Evolutionary conservation across 164 flowering plant species (phyloP).

Genomic region (Annona cherimola): DNA sequence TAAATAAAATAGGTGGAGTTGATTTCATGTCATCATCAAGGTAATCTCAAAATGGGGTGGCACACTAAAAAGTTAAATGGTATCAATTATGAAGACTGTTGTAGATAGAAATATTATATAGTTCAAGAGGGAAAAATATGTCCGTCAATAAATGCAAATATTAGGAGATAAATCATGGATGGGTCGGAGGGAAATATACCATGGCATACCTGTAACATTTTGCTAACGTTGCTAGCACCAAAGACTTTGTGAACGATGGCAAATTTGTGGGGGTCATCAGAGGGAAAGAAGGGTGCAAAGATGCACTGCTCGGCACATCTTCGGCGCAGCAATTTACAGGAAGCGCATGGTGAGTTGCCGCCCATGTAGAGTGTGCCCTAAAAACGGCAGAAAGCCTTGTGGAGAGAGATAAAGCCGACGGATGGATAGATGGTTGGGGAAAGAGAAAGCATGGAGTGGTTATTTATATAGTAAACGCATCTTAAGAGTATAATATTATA

Average conservation of each 20-base stretch:
- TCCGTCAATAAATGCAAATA: slow-evolving; percentile 6
- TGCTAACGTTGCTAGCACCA: slow-evolving; percentile 90
- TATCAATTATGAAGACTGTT: neutral
- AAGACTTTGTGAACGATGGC: slow-evolving; percentile 87
- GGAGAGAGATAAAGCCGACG: no score
- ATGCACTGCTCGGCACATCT: slow-evolving; percentile 88
- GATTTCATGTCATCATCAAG: no score
- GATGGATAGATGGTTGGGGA: no score
- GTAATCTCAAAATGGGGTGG: neutral
- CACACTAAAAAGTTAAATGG: neutral
- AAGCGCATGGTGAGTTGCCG: slow-evolving; percentile 82
- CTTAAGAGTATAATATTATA: no score
- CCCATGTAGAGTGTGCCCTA: slow-evolving; percentile 28
- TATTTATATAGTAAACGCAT: no score
- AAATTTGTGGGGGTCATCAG: slow-evolving; percentile 81
- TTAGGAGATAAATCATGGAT: slow-evolving; percentile 6
- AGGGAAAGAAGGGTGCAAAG: slow-evolving; percentile 85
- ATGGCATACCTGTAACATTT: slow-evolving; percentile 71
- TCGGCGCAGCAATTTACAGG: slow-evolving; percentile 82
- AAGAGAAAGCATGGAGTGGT: no score
- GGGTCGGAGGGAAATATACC: slow-evolving; percentile 8
- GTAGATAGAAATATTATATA: neutral
- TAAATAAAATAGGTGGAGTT: no score
- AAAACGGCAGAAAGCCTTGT: no score
- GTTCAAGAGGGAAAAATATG: neutral